Evolutionary conservation across 225 moss, liverwort and hornwort species (phyloP).

Genomic region (Ulota crispa): DNA sequence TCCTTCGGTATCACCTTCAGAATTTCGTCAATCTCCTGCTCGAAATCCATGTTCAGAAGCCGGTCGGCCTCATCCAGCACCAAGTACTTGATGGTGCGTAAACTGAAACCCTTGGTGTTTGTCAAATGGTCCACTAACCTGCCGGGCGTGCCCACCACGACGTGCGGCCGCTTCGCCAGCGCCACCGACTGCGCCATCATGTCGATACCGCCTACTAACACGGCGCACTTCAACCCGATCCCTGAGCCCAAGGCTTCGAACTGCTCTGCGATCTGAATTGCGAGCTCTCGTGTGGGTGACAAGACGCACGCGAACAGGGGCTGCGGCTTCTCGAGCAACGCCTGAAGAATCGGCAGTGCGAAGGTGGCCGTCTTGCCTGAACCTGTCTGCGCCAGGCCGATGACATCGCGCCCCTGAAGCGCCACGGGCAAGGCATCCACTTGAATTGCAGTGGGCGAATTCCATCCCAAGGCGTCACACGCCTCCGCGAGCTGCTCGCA

Average conservation of each 20-base stretch:
- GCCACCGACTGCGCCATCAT: slow-evolving; percentile 99
- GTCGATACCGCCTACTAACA: slow-evolving; percentile 87
- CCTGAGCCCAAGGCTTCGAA: slow-evolving; percentile 96
- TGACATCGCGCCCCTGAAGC: slow-evolving; percentile 76
- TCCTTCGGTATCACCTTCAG: slow-evolving; percentile 83
- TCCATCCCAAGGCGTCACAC: slow-evolving; percentile 82
- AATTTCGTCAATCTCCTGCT: slow-evolving; percentile 94
- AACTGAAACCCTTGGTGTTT: slow-evolving; percentile 85
- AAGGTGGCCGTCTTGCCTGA: slow-evolving; percentile 95
- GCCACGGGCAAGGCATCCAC: slow-evolving; percentile 86
- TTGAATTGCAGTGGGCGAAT: slow-evolving; percentile 71
- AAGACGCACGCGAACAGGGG: slow-evolving; percentile 85
- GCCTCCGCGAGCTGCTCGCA: slow-evolving; percentile 81
- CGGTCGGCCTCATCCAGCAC: slow-evolving; percentile 95
- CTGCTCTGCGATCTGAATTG: slow-evolving; percentile 96
- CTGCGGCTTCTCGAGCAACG: slow-evolving; percentile 81
- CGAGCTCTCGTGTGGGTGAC: slow-evolving; percentile 90
- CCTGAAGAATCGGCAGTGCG: slow-evolving; percentile 87
- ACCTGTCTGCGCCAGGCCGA: slow-evolving; percentile 90
- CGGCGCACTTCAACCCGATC: slow-evolving; percentile 87
- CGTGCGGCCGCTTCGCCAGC: slow-evolving; percentile 88
- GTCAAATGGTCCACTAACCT: slow-evolving; percentile 85
- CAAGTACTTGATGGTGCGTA: slow-evolving; percentile 86
- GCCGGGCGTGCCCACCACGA: slow-evolving; percentile 90
- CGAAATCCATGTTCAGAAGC: slow-evolving; percentile 88